Evolutionary conservation across 768 basidiomycete species (phyloP).

Genomic region (Suillus luteus): DNA sequence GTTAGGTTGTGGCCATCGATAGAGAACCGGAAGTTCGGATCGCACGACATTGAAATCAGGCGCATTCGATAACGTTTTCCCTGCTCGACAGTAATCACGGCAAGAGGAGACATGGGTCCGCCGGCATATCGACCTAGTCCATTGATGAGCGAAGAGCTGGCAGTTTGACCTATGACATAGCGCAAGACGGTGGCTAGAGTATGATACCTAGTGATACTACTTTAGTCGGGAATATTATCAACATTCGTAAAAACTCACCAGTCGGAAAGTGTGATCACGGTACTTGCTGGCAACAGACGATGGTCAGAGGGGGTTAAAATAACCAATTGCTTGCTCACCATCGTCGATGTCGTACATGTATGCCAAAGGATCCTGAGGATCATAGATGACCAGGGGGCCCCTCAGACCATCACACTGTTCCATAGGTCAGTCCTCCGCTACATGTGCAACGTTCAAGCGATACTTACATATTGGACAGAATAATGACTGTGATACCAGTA

Average conservation of each 20-base stretch:
- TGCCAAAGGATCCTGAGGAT: constrained; percentile 22
- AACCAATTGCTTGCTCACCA: constrained; percentile 11
- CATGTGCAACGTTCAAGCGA: background rate
- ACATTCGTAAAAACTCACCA: constrained; percentile 27
- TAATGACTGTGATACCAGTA: constrained; percentile 38
- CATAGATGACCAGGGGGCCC: constrained; percentile 21
- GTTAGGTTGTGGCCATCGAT: constrained; percentile 42
- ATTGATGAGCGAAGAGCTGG: constrained; percentile 46
- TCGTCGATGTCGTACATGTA: constrained; percentile 22
- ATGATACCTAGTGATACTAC: constrained; percentile 4
- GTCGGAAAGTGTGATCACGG: constrained; percentile 39
- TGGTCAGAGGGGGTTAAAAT: background rate
- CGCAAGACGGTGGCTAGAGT: constrained; percentile 13
- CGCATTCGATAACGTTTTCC: constrained; percentile 36
- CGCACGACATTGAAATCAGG: constrained; percentile 38
- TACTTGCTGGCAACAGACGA: constrained; percentile 26
- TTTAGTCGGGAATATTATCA: background rate
- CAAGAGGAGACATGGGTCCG: constrained; percentile 29
- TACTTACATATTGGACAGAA: constrained; percentile 19
- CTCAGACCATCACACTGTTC: constrained; percentile 18
- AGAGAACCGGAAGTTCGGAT: constrained; percentile 42
- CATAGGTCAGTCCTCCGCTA: background rate
- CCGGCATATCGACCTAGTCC: constrained; percentile 48
- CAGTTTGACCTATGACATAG: constrained; percentile 12
- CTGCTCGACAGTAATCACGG: constrained; percentile 32